Evolutionary conservation across 208 protist genomes (phyloP), one percentile per base, ranked within the genome.

Genomic region (Acanthamoeba lenticulata): DNA sequence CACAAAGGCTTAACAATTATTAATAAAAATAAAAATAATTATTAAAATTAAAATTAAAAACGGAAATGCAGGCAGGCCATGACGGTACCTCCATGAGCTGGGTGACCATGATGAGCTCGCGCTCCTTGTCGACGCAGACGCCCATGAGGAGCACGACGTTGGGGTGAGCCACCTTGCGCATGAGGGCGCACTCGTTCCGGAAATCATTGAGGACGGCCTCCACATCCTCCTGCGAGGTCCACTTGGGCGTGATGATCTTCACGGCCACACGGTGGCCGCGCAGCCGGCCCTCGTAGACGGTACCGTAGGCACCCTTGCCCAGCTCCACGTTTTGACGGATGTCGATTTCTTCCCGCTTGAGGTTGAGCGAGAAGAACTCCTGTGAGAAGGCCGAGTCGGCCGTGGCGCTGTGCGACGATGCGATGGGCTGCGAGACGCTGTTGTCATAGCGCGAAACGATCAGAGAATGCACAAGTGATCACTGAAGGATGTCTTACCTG

Each of bases 311-410:
- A 19, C 83, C 83, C 45, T 90, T 90, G 55, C 83, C 83, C 29
- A 90, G 49, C 55, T 62, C 9, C 36, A 69, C 52, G 34, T 90
- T 47, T 29, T 60, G 45, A n/a, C 32, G 40, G 45, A 90, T 90
- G 0, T 90, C 83, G 55, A 90, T 90, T 36, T 90, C 83, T 15
- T 67, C 55, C 24, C 83, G n/a, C 83, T 90, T 90, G 29, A 90
- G 83, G 49, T 90, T 90, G 55, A 90, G 83, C 32, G 83, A 90
- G 55, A 90, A 90, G 83, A 90, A 90, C 83, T 90, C 83, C 83
- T 83, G 72, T 19, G 72, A 52, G 72, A 83, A 83, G 24, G 72
- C 72, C n/a, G 65, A 34, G 40, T 83, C 72, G 1, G 72, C 44
- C 36, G n/a, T 27, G 7, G 60, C 60, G 38, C 36, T 38, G 21